phyloP scores from a whole-genome alignment of 1,284 basidiomycete genomes.

The Ganoderma lucidum region DNA sequence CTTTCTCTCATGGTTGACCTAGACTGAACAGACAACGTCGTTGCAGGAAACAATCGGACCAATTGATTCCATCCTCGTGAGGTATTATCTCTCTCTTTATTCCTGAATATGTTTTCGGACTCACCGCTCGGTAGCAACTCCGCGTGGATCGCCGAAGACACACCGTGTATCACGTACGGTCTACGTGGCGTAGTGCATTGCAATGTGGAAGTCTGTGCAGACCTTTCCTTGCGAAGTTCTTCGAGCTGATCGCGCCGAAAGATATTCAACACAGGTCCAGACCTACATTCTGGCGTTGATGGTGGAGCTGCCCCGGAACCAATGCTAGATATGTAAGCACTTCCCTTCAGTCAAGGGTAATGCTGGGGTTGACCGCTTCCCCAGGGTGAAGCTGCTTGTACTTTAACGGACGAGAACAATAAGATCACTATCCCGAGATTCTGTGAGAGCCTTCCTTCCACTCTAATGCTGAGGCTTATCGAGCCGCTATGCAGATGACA shows the following conservation, averaged over 20 bases:
- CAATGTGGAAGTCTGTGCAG: conserved; percentile 64
- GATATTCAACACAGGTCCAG: conserved; percentile 74
- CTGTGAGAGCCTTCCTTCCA: conserved; percentile 60
- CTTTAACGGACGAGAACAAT: conserved; percentile 65
- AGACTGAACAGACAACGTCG: not conserved
- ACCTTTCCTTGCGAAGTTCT: no score
- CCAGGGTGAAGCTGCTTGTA: conserved; percentile 82
- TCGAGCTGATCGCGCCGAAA: conserved; percentile 36
- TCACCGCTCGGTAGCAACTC: conserved; percentile 73
- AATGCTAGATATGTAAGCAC: conserved; percentile 86
- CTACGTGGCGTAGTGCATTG: conserved; percentile 93
- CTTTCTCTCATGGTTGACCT: not conserved
- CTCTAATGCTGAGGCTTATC: conserved; percentile 14
- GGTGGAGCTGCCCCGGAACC: conserved; percentile 90
- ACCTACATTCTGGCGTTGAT: conserved; percentile 92
- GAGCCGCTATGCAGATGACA: conserved; percentile 64
- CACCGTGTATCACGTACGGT: conserved; percentile 97
- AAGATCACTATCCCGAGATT: conserved; percentile 84
- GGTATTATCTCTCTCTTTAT: conserved; percentile 49
- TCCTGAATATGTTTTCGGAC: not conserved
- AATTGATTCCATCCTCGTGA: conserved; percentile 88
- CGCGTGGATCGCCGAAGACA: conserved; percentile 94
- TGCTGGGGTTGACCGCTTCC: conserved; percentile 8
- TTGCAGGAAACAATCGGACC: conserved; percentile 78
- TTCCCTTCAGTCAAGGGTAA: no score